Conservation (phyloP, 176 grass and related monocot genomes). For the Hordeum marinum region DNA sequence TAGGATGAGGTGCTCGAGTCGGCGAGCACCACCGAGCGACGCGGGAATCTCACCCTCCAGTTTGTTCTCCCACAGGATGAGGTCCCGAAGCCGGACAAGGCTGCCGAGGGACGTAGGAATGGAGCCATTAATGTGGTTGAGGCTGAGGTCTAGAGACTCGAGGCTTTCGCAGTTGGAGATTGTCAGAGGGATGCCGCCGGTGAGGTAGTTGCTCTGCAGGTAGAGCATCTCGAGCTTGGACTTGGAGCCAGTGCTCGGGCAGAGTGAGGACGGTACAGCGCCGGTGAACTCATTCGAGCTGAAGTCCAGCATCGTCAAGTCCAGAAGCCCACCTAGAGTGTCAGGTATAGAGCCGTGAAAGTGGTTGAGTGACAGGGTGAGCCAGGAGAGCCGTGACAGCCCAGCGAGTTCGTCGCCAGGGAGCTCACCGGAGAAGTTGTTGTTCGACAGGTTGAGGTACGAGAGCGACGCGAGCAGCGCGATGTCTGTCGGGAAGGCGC, state of each 20-base stretch:
- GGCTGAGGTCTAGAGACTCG: constrained; percentile 47
- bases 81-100: constrained; percentile 30
- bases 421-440: constrained; percentile 53
- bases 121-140: constrained; percentile 45
- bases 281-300: constrained; percentile 26
- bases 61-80: constrained; percentile 58
- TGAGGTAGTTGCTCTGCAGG: constrained; percentile 55
- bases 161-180: constrained; percentile 50
- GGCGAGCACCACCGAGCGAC: background rate
- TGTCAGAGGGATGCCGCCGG: constrained; percentile 30
- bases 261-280: background rate
- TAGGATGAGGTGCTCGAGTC: constrained; percentile 82
- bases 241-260: background rate
- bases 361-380: constrained; percentile 42
- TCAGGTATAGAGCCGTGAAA: constrained; percentile 36
- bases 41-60: constrained; percentile 50
- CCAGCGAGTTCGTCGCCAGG: constrained; percentile 16
- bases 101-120: constrained; percentile 39
- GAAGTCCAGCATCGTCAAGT: constrained; percentile 39
- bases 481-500: constrained; percentile 38
- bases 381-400: constrained; percentile 27
- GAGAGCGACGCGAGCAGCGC: constrained; percentile 21
- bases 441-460: constrained; percentile 37
- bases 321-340: constrained; percentile 14
- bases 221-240: constrained; percentile 37